Evolutionary conservation across 2,329 filamentous ascomycete genomes (phyloP).

Genomic region (Graphilbum fragrans): DNA sequence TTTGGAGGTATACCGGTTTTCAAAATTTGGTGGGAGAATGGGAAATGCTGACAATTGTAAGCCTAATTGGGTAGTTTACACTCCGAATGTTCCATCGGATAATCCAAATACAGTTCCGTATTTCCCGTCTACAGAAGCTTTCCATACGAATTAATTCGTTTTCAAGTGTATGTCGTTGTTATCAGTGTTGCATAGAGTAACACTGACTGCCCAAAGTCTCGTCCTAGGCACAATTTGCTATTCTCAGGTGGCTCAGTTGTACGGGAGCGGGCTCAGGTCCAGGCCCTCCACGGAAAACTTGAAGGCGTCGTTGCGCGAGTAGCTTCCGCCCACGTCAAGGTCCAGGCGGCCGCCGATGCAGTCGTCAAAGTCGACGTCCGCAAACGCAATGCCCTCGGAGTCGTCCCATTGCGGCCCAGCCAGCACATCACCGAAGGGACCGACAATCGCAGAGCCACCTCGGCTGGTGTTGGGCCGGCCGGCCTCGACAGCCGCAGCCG

Average conservation of each 20-base stretch:
- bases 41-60: no score
- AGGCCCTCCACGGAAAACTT: conserved; percentile 46
- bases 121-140: no score
- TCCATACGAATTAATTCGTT: no score
- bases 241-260: conserved; percentile 13
- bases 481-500: background rate
- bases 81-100: no score
- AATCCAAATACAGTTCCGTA: no score
- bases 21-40: no score
- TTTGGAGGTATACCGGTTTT: no score
- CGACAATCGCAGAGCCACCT: conserved; percentile 74
- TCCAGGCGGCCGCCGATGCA: conserved; percentile 73
- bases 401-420: conserved; percentile 79
- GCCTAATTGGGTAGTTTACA: no score
- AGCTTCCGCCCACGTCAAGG: conserved; percentile 74
- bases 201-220: no score
- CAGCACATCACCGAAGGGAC: conserved; percentile 67
- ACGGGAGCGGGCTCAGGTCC: conserved; percentile 45
- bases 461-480: conserved; percentile 22
- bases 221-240: background rate
- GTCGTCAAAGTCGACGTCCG: conserved; percentile 78
- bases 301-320: conserved; percentile 61
- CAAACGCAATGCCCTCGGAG: conserved; percentile 50
- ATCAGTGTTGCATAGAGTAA: no score
- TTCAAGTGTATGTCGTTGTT: no score